Evolutionary conservation across 176 grass and related monocot species (phyloP).

Genomic region (sorghum (Sorghum bicolor)): DNA sequence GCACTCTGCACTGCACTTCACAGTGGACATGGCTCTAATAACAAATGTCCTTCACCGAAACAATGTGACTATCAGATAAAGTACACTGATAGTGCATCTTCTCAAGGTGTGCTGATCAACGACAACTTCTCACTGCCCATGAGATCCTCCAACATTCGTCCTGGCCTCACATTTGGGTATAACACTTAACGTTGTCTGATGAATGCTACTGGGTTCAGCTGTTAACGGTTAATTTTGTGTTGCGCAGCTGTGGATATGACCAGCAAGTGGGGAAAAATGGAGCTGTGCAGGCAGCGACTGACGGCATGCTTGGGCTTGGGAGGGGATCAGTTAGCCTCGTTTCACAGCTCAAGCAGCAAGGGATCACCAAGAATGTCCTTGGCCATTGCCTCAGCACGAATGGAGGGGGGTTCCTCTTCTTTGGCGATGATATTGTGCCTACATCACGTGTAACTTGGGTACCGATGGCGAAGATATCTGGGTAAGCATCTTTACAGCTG

Average conservation of each 20-base stretch:
- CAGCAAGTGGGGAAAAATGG: conserved; percentile 61
- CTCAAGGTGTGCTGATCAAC: conserved; percentile 65
- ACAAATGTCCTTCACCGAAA: conserved; percentile 47
- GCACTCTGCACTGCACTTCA: conserved; percentile 62
- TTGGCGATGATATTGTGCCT: conserved; percentile 76
- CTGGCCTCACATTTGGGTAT: conserved; percentile 76
- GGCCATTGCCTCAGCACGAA: conserved; percentile 78
- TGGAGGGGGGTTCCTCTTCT: conserved; percentile 80
- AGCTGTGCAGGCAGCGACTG: conserved; percentile 27
- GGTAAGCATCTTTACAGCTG: conserved; percentile 33
- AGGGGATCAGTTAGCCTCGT: conserved; percentile 62
- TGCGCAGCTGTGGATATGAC: conserved; percentile 77
- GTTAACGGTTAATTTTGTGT: conserved; percentile 14
- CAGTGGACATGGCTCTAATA: background rate
- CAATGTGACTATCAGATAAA: conserved; percentile 81
- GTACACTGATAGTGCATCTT: conserved; percentile 68
- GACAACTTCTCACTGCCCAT: conserved; percentile 57
- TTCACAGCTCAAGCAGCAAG: conserved; percentile 80
- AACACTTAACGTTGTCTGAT: background rate
- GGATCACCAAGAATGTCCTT: conserved; percentile 76
- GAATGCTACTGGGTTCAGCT: background rate
- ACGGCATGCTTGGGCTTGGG: conserved; percentile 81
- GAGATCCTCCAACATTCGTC: conserved; percentile 43
- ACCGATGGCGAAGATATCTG: conserved; percentile 48
- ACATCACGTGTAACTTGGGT: conserved; percentile 56